Conservation (phyloP, 2,329 filamentous ascomycete species). For the Colletotrichum eleusines region DNA sequence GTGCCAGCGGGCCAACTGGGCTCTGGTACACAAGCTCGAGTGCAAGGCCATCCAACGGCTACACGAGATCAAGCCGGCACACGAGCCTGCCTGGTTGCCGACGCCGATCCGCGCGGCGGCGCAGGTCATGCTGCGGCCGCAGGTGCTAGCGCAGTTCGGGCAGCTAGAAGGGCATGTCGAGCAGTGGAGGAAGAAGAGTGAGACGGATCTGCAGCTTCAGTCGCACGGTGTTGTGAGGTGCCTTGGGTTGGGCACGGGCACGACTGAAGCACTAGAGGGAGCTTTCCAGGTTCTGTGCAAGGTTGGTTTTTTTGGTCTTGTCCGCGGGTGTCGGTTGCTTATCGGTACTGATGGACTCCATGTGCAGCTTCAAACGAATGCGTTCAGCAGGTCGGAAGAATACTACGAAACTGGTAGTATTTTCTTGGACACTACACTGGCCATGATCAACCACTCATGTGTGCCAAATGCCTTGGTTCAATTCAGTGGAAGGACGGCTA, state of each 20-base stretch:
- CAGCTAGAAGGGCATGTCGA: slow-evolving; percentile 62
- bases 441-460: slow-evolving; percentile 74
- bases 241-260: slow-evolving; percentile 47
- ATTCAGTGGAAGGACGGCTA: slow-evolving; percentile 64
- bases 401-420: slow-evolving; percentile 63
- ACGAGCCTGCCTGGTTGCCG: slow-evolving; percentile 55
- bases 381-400: slow-evolving; percentile 67
- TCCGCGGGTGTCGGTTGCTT: neutral
- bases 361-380: slow-evolving; percentile 70
- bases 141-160: slow-evolving; percentile 50
- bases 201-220: slow-evolving; percentile 63
- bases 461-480: slow-evolving; percentile 69
- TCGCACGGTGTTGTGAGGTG: slow-evolving; percentile 48
- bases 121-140: slow-evolving; percentile 60
- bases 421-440: slow-evolving; percentile 67
- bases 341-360: slow-evolving; percentile 34
- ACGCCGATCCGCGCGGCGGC: slow-evolving; percentile 67
- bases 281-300: slow-evolving; percentile 64
- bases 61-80: slow-evolving; percentile 53
- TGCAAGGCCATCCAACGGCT: slow-evolving; percentile 58
- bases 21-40: slow-evolving; percentile 64
- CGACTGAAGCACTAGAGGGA: slow-evolving; percentile 57
- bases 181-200: slow-evolving; percentile 54
- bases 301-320: slow-evolving; percentile 51
- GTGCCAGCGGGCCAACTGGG: slow-evolving; percentile 70